Evolutionary conservation across 2,329 filamentous ascomycete genomes (phyloP).

Genomic region (Phyllosticta citriasiana): DNA sequence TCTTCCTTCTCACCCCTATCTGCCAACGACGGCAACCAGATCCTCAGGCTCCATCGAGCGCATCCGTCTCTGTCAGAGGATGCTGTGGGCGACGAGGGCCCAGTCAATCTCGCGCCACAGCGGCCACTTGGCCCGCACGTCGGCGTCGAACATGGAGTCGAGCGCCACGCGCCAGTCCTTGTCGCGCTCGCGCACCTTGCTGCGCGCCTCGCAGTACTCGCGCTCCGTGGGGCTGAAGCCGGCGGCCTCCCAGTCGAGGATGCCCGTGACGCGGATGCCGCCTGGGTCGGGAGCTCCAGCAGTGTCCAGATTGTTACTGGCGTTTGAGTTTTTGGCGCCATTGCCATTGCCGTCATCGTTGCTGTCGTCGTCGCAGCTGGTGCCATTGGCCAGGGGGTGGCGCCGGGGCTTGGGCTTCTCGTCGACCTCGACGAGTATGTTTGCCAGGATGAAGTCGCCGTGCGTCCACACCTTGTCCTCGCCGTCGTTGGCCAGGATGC

Average conservation of each 20-base stretch:
- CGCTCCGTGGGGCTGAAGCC: slow-evolving; percentile 15
- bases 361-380: not conserved
- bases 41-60: not conserved
- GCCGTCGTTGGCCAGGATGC: slow-evolving; percentile 1
- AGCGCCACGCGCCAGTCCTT: slow-evolving; percentile 1
- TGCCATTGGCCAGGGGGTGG: not conserved
- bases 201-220: slow-evolving; percentile 16
- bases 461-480: slow-evolving; percentile 14
- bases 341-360: not conserved
- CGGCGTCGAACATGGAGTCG: slow-evolving; percentile 1
- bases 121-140: slow-evolving; percentile 1
- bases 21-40: no score
- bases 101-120: slow-evolving; percentile 10
- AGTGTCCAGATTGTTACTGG: not conserved
- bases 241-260: slow-evolving; percentile 15
- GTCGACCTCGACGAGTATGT: slow-evolving; percentile 13
- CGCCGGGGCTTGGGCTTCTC: not conserved
- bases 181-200: slow-evolving; percentile 1
- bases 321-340: not conserved
- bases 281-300: not conserved
- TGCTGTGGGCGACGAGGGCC: slow-evolving; percentile 7
- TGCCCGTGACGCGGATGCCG: slow-evolving; percentile 9
- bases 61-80: not conserved
- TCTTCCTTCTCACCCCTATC: no score
- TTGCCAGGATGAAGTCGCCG: slow-evolving; percentile 12